Conservation (phyloP, 306 rosid genomes). For the Medicago arabica region DNA sequence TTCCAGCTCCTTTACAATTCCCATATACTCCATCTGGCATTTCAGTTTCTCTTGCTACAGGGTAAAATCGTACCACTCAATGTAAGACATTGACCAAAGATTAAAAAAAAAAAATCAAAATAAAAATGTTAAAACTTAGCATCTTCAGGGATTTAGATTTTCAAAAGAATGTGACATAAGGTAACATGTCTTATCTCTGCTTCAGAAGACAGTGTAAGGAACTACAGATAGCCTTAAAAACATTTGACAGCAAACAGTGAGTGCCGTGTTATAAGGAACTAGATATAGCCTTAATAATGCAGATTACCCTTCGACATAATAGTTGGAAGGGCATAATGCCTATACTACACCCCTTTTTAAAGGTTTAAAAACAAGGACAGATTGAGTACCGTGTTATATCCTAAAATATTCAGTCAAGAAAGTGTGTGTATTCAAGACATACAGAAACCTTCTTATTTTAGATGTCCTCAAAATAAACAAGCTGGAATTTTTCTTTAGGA, state of each 20-base stretch:
- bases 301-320: constrained; percentile 30
- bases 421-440: neutral
- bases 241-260: too few relatives aligned
- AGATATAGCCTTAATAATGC: constrained; percentile 6
- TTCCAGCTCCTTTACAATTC: constrained; percentile 90
- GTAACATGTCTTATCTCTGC: constrained; percentile 11
- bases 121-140: constrained; percentile 2
- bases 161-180: constrained; percentile 19
- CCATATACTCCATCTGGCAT: constrained; percentile 98
- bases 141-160: constrained; percentile 23
- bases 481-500: neutral
- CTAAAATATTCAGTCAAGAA: constrained; percentile 17
- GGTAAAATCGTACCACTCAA: constrained; percentile 36
- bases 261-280: neutral
- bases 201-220: constrained; percentile 6
- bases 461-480: constrained; percentile 31
- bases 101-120: neutral
- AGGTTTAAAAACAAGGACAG: constrained; percentile 11
- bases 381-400: constrained; percentile 1
- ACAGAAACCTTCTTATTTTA: constrained; percentile 19
- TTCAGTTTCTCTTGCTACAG: constrained; percentile 86
- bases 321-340: constrained; percentile 16
- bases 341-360: neutral
- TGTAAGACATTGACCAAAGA: constrained; percentile 28
- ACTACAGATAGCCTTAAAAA: constrained; percentile 8